These are phyloP conservation scores for Penicillium turbatum DNA, from an alignment of 495 filamentous ascomycete genomes.

Conservation along the genomic window DNA sequence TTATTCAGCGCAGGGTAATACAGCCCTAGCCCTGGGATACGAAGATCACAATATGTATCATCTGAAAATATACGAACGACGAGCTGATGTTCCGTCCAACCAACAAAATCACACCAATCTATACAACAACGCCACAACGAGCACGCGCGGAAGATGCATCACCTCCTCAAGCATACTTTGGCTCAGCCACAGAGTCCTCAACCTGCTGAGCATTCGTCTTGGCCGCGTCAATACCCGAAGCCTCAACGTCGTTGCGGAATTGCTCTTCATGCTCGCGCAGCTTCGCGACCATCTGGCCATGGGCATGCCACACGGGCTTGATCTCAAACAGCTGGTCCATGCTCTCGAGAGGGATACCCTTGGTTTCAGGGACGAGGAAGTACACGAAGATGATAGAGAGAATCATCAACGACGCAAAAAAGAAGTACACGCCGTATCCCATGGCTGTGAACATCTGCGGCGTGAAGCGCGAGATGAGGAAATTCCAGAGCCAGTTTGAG, in stretches of 20 bases:
- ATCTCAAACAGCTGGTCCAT: conserved; percentile 55
- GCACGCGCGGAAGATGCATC: not conserved
- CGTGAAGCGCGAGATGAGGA: conserved; percentile 67
- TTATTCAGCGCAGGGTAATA: not conserved
- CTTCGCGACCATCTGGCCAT: conserved; percentile 46
- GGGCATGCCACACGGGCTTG: conserved; percentile 52
- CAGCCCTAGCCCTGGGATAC: not conserved
- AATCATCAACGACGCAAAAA: conserved; percentile 70
- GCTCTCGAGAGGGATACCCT: conserved; percentile 50
- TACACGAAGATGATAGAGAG: conserved; percentile 62
- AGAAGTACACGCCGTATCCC: conserved; percentile 72
- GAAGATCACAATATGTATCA: not conserved
- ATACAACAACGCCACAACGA: not conserved
- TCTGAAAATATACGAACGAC: not conserved
- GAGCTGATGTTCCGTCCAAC: not conserved
- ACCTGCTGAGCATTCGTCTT: conserved; percentile 21
- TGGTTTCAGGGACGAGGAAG: conserved; percentile 65
- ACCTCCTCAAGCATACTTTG: conserved; percentile 16
- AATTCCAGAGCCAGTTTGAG: conserved; percentile 76
- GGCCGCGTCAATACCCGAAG: conserved; percentile 19
- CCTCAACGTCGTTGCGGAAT: conserved; percentile 50
- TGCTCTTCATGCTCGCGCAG: conserved; percentile 46
- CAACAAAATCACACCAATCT: not conserved
- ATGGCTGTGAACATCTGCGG: conserved; percentile 71
- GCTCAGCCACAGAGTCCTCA: conserved; percentile 12